Conservation (phyloP, 345 rosid species). For the Acer campestre region DNA sequence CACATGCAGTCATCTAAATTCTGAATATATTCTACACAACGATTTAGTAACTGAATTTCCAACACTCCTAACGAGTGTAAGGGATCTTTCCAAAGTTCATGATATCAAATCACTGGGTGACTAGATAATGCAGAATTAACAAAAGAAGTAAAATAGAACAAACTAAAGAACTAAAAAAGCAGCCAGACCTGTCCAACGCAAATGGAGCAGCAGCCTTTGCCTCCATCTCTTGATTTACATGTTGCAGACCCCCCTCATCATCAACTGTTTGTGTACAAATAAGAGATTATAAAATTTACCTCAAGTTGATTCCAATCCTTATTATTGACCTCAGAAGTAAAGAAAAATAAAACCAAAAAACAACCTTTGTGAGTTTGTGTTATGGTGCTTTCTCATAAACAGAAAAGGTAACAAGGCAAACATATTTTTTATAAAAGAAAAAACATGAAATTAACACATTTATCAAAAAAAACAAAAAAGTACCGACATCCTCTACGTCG, state of each 20-base stretch:
- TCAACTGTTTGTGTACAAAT: slow-evolving; percentile 59
- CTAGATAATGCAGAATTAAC: background rate
- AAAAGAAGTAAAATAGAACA: background rate
- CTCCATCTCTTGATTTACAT: slow-evolving; percentile 83
- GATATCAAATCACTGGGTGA: background rate
- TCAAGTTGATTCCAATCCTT: background rate
- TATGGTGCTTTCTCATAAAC: slow-evolving; percentile 24
- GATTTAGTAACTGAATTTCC: background rate
- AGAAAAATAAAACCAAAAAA: slow-evolving; percentile 3
- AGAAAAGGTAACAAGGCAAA: slow-evolving; percentile 15
- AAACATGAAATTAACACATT: slow-evolving; percentile 24
- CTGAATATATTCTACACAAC: background rate
- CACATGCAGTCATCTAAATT: background rate
- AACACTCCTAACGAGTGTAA: background rate
- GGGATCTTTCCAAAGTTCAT: background rate
- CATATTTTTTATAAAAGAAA: background rate
- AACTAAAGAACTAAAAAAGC: background rate
- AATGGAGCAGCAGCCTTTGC: slow-evolving; percentile 69
- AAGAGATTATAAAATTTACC: slow-evolving; percentile 24
- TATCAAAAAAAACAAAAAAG: slow-evolving; percentile 46
- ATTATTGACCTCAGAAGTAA: slow-evolving; percentile 21
- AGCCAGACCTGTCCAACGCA: slow-evolving; percentile 51
- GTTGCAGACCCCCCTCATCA: slow-evolving; percentile 86
- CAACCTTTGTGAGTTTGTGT: slow-evolving; percentile 2
- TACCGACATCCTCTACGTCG: slow-evolving; percentile 99